Conservation (phyloP, 495 filamentous ascomycete genomes). For the Penicillium goetzii region DNA sequence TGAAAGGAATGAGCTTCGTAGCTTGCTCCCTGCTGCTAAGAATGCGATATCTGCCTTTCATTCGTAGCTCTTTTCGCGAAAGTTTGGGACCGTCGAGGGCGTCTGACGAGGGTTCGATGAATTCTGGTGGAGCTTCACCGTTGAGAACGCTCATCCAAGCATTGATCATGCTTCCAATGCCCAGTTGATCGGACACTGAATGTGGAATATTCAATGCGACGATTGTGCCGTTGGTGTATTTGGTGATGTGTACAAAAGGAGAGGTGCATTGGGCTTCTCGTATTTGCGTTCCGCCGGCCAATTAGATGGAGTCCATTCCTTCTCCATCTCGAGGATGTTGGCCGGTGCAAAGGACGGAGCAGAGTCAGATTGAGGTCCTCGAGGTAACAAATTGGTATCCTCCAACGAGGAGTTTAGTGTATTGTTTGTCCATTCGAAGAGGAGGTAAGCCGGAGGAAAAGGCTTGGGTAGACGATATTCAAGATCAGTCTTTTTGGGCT, state of each 20-base stretch:
- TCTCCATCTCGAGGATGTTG: conserved; percentile 6
- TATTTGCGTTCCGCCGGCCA: conserved; percentile 6
- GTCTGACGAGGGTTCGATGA: not conserved
- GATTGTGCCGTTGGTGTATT: conserved; percentile 2
- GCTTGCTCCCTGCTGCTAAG: not conserved
- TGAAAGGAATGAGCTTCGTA: not conserved
- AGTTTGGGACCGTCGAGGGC: conserved; percentile 3
- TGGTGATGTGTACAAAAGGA: conserved; percentile 11
- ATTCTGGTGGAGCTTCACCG: not conserved
- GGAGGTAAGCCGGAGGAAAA: not conserved
- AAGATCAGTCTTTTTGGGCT: not conserved
- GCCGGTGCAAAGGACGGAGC: not conserved
- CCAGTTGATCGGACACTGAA: conserved; percentile 6
- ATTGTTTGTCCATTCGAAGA: conserved; percentile 2
- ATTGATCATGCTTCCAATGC: conserved; percentile 2
- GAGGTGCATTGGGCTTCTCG: not conserved
- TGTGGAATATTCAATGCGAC: conserved; percentile 8
- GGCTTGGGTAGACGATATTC: not conserved
- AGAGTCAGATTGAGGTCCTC: not conserved
- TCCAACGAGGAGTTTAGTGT: not conserved
- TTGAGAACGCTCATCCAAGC: conserved; percentile 5
- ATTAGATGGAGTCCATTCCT: conserved; percentile 4
- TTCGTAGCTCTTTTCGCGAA: conserved; percentile 1
- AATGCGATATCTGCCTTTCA: conserved; percentile 3
- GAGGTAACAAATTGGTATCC: not conserved